Base-by-base conservation (phyloP, 805 yeast species). In the Starmerella potacharoeniae region DNA sequence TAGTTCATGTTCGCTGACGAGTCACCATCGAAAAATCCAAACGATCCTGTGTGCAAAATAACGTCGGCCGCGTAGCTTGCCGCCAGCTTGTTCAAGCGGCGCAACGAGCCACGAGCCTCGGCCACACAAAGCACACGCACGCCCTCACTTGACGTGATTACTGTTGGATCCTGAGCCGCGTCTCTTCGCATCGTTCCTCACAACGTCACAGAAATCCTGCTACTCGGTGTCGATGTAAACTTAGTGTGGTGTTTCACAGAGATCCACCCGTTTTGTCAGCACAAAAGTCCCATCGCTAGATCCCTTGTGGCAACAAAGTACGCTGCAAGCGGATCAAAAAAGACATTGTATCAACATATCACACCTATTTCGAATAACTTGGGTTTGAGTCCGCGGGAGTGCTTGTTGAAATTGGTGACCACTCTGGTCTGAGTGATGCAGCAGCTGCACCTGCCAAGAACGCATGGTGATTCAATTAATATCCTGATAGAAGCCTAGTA, bases 41-140 rank as follows among this genome's bases (percentile, higher is more conserved):
- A 84, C 57, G 81, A 82, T n/a, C 91, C 90, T 4, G 87, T 81
- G 64, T 84, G 89, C 13, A 84, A 72, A 31, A 84, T 75, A 28
- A 77, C 61, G 42, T 75, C 74, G 3, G 84, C 85, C 1, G 68
- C 56, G 58, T 76, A 72, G 48, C 68, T 64, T 6, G 55, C 58
- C 0, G 82, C 84, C 35, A 82, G 71, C 34, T 64, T 68, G 64
- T 82, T 81, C 56, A 81, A 62, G 11, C 70, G 66, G 1, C 78
- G 68, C 29, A 82, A 65, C 54, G 78, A 74, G 8, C 75, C 85
- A 31, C 84, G 71, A 13, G 78, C 70, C 58, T 81, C 84, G 0
- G 84, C 82, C 7, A 80, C 70, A 50, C 77, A 71, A 14, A 78
- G 72, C 17, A 78, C 69, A 29, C 77, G 68, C 37, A 66, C 55